Evolutionary conservation across 352 stramenopile genomes (phyloP), one percentile per base, ranked within the genome.

Genomic region (Pythium myriotylum): DNA sequence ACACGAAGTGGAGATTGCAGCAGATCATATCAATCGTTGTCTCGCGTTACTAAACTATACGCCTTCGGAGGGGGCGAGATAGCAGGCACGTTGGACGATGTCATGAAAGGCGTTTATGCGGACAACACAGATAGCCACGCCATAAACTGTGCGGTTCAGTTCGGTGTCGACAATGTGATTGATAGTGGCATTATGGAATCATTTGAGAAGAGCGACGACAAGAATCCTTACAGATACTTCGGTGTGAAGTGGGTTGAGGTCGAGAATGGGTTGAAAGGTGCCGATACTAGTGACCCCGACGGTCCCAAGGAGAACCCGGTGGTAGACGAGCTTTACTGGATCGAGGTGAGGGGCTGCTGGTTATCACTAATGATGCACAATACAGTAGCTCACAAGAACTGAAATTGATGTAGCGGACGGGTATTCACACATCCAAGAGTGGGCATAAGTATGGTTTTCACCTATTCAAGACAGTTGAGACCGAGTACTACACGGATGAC

Each of bases 211-310:
- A 39, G 50, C 8, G 72, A 68, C 13, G 51, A 68, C 2, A 50
- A 14, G 13, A 56, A 80, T 5, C 77, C 80, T 47, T 75, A 76
- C 45, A 66, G 74, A 20, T 86, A 81, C 66, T 77, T 89, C 22
- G 80, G 80, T 12, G 66, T 88, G 56, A 89, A 89, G 50, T 89
- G 79, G 60, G 65, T 89, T 12, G 77, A 68, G 81, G 62, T 77
- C 26, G 64, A 23, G 20, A 53, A 33, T 24, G 49, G 54, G 14
- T 23, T 19, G 59, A 66, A 35, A 27, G 54, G 22, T 26, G 71
- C 24, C 50, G 67, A 27, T 59, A 67, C 3, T 47, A 74, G 39
- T 50, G 59, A 59, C 14, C 23, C 42, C 19, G 22, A 20, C 4
- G 4, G 37, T 50, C 3, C 6, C 3, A 29, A 37, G 46, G 22